These are phyloP conservation scores for Parastagonospora nodorum DNA, from an alignment of 2,329 filamentous ascomycete species.

Conservation along the genomic window DNA sequence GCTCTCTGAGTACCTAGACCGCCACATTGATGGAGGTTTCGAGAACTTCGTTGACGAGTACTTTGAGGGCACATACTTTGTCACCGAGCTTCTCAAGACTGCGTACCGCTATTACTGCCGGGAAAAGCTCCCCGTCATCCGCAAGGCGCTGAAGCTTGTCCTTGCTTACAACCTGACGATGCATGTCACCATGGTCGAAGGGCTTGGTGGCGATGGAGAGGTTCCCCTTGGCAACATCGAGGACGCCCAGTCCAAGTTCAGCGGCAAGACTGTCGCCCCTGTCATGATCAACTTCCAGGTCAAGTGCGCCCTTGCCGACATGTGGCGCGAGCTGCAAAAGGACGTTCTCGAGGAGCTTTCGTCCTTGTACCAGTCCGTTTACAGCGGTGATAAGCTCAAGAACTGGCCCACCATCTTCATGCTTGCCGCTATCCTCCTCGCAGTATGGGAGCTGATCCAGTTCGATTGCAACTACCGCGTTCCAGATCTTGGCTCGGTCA, in stretches of 20 bases:
- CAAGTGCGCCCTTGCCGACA: constrained; percentile 94
- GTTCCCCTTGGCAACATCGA: constrained; percentile 81
- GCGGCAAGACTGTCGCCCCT: constrained; percentile 86
- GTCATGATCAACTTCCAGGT: constrained; percentile 99
- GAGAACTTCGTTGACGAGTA: constrained; percentile 94
- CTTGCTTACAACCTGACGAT: constrained; percentile 94
- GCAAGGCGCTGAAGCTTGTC: constrained; percentile 93
- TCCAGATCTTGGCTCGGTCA: constrained; percentile 79
- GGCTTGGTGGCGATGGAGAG: constrained; percentile 81
- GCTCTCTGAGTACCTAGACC: constrained; percentile 90
- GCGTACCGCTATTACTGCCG: constrained; percentile 91
- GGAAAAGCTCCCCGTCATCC: constrained; percentile 85
- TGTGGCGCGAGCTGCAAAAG: constrained; percentile 98
- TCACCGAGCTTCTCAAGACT: constrained; percentile 95
- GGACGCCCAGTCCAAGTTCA: constrained; percentile 83
- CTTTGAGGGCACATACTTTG: constrained; percentile 92
- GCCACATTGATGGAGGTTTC: constrained; percentile 89
- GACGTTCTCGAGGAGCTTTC: constrained; percentile 95
- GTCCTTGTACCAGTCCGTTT: constrained; percentile 91
- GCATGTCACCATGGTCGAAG: constrained; percentile 93
- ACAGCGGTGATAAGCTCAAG: constrained; percentile 95
- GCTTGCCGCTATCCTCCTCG: constrained; percentile 87
- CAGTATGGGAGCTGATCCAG: constrained; percentile 98
- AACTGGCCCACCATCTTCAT: constrained; percentile 99
- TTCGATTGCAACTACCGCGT: constrained; percentile 97